Evolutionary conservation across 192 early-diverging fungal genomes (phyloP), one percentile per base, ranked within the genome.

Genomic region (Coemansia umbellata): DNA sequence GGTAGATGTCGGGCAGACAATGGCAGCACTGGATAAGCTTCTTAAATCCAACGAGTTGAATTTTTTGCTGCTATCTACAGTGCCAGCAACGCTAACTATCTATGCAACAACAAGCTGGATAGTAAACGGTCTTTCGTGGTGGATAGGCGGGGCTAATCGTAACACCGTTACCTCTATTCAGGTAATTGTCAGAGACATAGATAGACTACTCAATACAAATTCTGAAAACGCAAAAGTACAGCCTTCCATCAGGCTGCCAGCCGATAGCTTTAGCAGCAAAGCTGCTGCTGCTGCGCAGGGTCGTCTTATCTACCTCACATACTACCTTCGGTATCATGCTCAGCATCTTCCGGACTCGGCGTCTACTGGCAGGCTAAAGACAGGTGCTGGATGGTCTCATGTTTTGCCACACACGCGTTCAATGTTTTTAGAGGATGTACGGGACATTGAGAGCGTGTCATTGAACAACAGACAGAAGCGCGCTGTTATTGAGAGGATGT

Each of bases 1-100:
- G 65, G 92, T 97, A 0, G 94, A 97, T 65, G 82, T 91, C 23
- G 91, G 91, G 30, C 69, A 93, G 6, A 90, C 92, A 13, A 94
- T 97, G 87, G 77, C 89, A 0, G 93, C 94, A 0, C 60, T 97
- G 18, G 92, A 97, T 65, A 93, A 95, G 58, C 81, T 97, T 18
- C 82, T 97, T 42, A 86, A 87, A 51, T 85, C 94, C 0, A 97
- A 97, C 66, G 94, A 97, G 60, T 84, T 97, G 50, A 97, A 97
- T 51, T 97, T 97, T 82, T 84, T 91, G 8, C 85, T 97, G 47
- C 60, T 97, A 45, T 90, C 87, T 1, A 80, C 90, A 1, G 79
- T 88, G 2, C 91, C 91, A 4, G 82, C 89, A 31, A 72, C 90
- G 5, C 26, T 85, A 37, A 51, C 86, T 3, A 58, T 82, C 1